Evolutionary conservation across 1,139 yeast genomes (phyloP).

Genomic region (Waltiozyma sp.): DNA sequence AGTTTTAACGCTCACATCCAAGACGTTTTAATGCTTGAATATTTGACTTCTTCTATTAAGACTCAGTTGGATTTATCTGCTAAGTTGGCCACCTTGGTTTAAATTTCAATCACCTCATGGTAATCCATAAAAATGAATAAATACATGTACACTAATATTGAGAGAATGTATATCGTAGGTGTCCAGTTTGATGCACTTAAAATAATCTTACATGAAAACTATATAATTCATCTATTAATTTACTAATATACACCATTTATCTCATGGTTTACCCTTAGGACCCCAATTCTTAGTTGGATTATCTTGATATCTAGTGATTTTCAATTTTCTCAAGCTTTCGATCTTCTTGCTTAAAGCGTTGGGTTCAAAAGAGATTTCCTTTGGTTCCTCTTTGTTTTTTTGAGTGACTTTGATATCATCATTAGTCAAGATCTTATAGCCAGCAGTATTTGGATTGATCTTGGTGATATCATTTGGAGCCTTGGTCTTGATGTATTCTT

Average conservation of each 20-base stretch:
- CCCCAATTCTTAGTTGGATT: slow-evolving; percentile 97
- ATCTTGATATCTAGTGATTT: slow-evolving; percentile 79
- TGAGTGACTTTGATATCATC: slow-evolving; percentile 20
- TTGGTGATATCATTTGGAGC: slow-evolving; percentile 30
- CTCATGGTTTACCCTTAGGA: slow-evolving; percentile 65
- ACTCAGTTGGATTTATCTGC: slow-evolving; percentile 78
- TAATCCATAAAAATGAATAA: no score
- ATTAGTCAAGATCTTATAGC: slow-evolving; percentile 45
- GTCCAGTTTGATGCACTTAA: no score
- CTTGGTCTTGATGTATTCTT: slow-evolving; percentile 48
- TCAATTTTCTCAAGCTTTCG: slow-evolving; percentile 55
- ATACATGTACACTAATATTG: neutral
- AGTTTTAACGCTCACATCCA: slow-evolving; percentile 67
- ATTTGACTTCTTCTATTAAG: slow-evolving; percentile 74
- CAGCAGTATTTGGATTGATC: slow-evolving; percentile 46
- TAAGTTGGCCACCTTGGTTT: slow-evolving; percentile 43
- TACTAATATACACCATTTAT: no score
- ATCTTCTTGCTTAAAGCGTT: slow-evolving; percentile 47
- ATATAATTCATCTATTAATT: no score
- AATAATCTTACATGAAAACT: no score
- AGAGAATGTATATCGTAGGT: no score
- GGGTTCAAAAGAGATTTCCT: slow-evolving; percentile 35
- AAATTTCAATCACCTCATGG: neutral
- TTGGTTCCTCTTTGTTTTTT: neutral
- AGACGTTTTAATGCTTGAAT: slow-evolving; percentile 76